These are phyloP conservation scores for Chytridiales sp. DNA, from an alignment of 371 early-diverging fungal genomes.

Conservation along the genomic window DNA sequence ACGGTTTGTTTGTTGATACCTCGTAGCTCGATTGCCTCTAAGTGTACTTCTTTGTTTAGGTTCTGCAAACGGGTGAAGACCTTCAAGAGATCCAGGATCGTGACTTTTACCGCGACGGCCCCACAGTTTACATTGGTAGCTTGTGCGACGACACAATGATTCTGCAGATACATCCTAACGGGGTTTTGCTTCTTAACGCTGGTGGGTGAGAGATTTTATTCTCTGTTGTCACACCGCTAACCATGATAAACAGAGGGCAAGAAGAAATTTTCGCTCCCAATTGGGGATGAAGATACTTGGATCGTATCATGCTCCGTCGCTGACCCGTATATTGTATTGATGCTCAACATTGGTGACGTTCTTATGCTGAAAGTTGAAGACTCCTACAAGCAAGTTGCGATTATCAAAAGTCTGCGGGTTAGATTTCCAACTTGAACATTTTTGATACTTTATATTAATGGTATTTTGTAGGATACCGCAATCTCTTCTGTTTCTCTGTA, in stretches of 20 bases:
- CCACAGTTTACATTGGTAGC: constrained; percentile 73
- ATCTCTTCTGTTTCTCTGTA: constrained; percentile 56
- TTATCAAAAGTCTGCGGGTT: constrained; percentile 30
- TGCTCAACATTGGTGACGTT: constrained; percentile 62
- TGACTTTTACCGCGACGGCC: constrained; percentile 73
- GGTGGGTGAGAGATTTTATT: constrained; percentile 17
- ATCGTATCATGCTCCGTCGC: constrained; percentile 73
- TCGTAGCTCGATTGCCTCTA: constrained; percentile 1
- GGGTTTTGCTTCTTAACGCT: constrained; percentile 66
- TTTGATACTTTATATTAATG: not conserved
- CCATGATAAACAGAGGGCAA: constrained; percentile 53
- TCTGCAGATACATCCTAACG: constrained; percentile 77
- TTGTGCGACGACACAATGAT: constrained; percentile 64
- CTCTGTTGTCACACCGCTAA: constrained; percentile 5
- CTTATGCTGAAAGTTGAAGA: constrained; percentile 60
- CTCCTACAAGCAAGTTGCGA: constrained; percentile 26
- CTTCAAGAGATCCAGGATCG: constrained; percentile 73
- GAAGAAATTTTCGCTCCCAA: constrained; percentile 55
- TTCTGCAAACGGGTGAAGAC: constrained; percentile 81
- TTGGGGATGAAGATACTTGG: constrained; percentile 58
- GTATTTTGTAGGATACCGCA: constrained; percentile 30
- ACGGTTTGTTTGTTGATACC: constrained; percentile 46
- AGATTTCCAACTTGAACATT: constrained; percentile 22
- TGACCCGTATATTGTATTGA: constrained; percentile 80
- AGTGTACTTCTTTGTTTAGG: constrained; percentile 32